phyloP scores from a whole-genome alignment of 495 filamentous ascomycete species.

The Podospora tetraspora region DNA sequence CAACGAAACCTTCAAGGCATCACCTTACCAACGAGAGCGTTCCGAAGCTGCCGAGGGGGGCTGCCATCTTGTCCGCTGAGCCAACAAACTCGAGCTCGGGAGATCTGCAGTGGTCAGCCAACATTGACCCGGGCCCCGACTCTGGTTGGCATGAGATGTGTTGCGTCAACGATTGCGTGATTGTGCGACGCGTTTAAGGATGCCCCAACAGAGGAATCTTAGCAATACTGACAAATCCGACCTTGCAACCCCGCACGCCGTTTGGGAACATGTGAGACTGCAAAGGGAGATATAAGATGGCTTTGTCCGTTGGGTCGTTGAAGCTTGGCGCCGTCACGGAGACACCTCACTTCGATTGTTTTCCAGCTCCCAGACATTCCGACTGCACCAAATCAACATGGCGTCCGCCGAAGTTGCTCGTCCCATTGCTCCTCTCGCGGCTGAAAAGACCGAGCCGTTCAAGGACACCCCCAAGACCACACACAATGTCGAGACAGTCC shows the following conservation, averaged over 20 bases:
- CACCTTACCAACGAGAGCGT: background rate
- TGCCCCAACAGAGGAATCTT: background rate
- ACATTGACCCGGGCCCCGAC: too few species aligned
- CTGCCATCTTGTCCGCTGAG: background rate
- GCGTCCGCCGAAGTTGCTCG: constrained; percentile 12
- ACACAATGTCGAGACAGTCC: constrained; percentile 47
- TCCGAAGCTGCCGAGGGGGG: background rate
- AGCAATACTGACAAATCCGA: constrained; percentile 15
- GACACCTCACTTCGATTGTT: background rate
- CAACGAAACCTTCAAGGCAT: too few species aligned
- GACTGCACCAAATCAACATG: constrained; percentile 2
- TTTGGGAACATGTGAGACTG: background rate
- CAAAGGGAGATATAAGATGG: background rate
- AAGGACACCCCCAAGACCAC: background rate
- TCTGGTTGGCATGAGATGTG: background rate
- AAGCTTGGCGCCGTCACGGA: background rate
- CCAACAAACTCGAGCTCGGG: background rate
- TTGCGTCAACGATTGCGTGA: constrained; percentile 19
- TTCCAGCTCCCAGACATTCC: background rate
- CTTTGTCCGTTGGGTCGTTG: background rate
- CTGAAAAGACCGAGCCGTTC: constrained; percentile 9
- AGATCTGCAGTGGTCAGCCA: too few species aligned
- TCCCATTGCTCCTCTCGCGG: background rate
- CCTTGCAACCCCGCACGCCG: constrained; percentile 6
- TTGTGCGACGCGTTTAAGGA: background rate